Conservation (phyloP, 176 grass and related monocot genomes). For the Bolboschoenus planiculmis region DNA sequence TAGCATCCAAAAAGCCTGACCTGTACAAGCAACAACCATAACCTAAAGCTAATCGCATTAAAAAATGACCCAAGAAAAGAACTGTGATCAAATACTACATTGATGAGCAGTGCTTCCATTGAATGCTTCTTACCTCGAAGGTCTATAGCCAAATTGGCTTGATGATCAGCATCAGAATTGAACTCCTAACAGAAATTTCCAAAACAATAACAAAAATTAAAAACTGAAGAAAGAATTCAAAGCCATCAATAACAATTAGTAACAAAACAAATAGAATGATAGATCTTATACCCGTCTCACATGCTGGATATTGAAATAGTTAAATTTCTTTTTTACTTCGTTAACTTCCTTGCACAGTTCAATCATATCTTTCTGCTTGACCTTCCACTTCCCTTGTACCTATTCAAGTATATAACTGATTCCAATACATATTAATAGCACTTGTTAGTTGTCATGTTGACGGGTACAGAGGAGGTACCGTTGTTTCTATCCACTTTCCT, state of each 20-base stretch:
- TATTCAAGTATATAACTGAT: neutral
- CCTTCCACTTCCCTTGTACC: conserved; percentile 17
- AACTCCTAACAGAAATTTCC: conserved; percentile 8
- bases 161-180: conserved; percentile 27
- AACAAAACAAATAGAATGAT: neutral
- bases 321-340: neutral
- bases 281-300: conserved; percentile 9
- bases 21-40: neutral
- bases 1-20: neutral
- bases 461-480: neutral
- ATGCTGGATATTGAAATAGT: conserved; percentile 16
- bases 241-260: neutral
- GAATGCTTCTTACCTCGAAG: conserved; percentile 15
- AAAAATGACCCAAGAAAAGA: neutral
- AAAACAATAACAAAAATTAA: neutral
- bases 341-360: conserved; percentile 6
- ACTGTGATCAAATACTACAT: neutral
- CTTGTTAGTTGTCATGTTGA: neutral
- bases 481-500: neutral
- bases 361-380: conserved; percentile 18
- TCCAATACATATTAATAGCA: neutral
- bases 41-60: neutral
- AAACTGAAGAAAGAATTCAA: neutral
- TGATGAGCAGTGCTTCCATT: neutral
- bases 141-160: conserved; percentile 18